Evolutionary conservation across 495 filamentous ascomycete genomes (phyloP).

Genomic region (Xylaria telfairii): DNA sequence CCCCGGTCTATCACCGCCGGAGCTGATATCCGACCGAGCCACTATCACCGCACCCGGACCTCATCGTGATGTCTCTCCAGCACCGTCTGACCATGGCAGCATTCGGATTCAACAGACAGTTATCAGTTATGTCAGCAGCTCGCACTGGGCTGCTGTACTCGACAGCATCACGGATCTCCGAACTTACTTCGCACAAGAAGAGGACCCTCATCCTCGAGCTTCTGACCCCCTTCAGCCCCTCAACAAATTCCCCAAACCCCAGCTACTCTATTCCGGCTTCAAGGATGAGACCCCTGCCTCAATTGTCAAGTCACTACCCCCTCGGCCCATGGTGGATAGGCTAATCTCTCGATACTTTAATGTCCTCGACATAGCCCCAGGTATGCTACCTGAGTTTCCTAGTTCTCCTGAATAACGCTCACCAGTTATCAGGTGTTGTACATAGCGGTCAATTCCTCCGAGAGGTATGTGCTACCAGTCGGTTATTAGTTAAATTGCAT

Average conservation of each 20-base stretch:
- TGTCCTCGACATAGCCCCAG: slow-evolving; percentile 30
- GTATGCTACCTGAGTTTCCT: slow-evolving; percentile 31
- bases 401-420: neutral
- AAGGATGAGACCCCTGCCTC: slow-evolving; percentile 25
- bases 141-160: slow-evolving; percentile 32
- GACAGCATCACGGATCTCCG: slow-evolving; percentile 30
- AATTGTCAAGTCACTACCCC: slow-evolving; percentile 24
- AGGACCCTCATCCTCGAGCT: slow-evolving; percentile 9
- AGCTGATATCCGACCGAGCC: neutral
- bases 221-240: slow-evolving; percentile 14
- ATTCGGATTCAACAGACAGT: slow-evolving; percentile 26
- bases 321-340: slow-evolving; percentile 17
- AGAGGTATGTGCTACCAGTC: slow-evolving; percentile 30
- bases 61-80: slow-evolving; percentile 2
- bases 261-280: slow-evolving; percentile 12
- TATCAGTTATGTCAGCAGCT: slow-evolving; percentile 28
- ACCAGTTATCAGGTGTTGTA: slow-evolving; percentile 26
- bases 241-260: slow-evolving; percentile 6
- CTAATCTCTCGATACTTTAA: slow-evolving; percentile 35
- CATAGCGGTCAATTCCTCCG: slow-evolving; percentile 35
- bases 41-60: neutral
- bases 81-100: slow-evolving; percentile 23
- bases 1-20: neutral
- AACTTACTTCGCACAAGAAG: slow-evolving; percentile 33
- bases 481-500: too few relatives aligned